Conservation (phyloP, 257 asterid genomes). For the Apocynum venetum region DNA sequence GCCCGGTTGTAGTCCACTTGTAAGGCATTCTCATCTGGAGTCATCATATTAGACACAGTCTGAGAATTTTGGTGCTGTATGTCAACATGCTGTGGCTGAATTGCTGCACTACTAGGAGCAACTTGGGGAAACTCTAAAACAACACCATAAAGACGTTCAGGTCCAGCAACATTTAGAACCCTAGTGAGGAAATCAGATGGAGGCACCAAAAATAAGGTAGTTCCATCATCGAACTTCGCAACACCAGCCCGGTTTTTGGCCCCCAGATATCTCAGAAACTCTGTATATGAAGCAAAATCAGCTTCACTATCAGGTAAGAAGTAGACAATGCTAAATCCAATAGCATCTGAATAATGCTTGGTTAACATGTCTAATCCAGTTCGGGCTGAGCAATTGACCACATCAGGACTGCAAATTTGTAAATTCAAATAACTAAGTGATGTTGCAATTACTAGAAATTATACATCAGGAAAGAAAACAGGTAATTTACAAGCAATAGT, state of each 20-base stretch:
- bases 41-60: constrained; percentile 35
- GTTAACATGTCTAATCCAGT: constrained; percentile 88
- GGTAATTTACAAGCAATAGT: not conserved
- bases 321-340: constrained; percentile 74
- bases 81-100: constrained; percentile 44
- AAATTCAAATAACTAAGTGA: not conserved
- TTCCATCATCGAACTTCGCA: constrained; percentile 88
- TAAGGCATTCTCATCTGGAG: constrained; percentile 39
- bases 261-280: constrained; percentile 79
- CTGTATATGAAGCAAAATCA: constrained; percentile 90
- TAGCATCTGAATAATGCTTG: constrained; percentile 82
- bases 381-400: constrained; percentile 83
- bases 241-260: constrained; percentile 93
- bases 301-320: constrained; percentile 91
- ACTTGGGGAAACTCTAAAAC: constrained; percentile 69
- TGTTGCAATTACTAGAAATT: not conserved
- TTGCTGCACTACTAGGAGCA: constrained; percentile 30
- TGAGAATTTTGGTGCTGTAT: constrained; percentile 33
- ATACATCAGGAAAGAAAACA: not conserved
- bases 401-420: constrained; percentile 61
- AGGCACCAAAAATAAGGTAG: constrained; percentile 92
- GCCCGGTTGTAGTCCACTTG: constrained; percentile 38
- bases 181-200: constrained; percentile 78
- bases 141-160: constrained; percentile 94
- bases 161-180: constrained; percentile 78